Evolutionary conservation across 2,329 filamentous ascomycete species (phyloP).

Genomic region (Aspergillus caelatus): DNA sequence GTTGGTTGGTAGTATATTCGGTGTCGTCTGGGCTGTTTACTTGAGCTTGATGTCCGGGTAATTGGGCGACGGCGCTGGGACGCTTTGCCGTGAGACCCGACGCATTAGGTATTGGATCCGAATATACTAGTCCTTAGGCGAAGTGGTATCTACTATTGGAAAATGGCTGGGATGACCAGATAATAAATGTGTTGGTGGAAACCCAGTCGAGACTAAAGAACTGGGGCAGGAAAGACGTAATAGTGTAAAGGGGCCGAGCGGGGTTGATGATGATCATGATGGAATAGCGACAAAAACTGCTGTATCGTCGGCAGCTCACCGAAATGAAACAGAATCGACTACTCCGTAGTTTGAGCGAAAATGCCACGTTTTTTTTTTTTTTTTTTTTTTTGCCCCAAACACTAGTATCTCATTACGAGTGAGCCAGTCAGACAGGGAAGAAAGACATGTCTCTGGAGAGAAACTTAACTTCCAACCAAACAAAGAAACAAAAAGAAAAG

Average conservation of each 20-base stretch:
- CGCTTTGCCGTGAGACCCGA: neutral
- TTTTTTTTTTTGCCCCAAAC: too few species aligned
- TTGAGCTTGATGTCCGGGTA: conserved; percentile 37
- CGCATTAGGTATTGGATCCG: neutral
- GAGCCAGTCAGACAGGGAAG: neutral
- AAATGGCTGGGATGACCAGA: neutral
- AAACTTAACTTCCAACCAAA: neutral
- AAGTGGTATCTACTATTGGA: neutral
- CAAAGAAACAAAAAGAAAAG: neutral
- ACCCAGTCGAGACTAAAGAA: neutral
- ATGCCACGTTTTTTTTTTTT: neutral
- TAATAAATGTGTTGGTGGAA: neutral
- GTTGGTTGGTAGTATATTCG: conserved; percentile 39
- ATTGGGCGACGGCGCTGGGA: neutral
- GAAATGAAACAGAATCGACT: neutral
- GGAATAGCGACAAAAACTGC: too few species aligned
- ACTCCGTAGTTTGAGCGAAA: neutral
- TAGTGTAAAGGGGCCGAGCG: neutral
- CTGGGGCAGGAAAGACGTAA: neutral
- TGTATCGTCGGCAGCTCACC: neutral
- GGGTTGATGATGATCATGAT: neutral
- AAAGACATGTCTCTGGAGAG: neutral
- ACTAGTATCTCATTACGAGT: neutral
- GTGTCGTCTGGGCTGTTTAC: conserved; percentile 44
- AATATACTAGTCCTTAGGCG: neutral